Evolutionary conservation across 306 rosid genomes (phyloP).

Genomic region (Vigna radiata): DNA sequence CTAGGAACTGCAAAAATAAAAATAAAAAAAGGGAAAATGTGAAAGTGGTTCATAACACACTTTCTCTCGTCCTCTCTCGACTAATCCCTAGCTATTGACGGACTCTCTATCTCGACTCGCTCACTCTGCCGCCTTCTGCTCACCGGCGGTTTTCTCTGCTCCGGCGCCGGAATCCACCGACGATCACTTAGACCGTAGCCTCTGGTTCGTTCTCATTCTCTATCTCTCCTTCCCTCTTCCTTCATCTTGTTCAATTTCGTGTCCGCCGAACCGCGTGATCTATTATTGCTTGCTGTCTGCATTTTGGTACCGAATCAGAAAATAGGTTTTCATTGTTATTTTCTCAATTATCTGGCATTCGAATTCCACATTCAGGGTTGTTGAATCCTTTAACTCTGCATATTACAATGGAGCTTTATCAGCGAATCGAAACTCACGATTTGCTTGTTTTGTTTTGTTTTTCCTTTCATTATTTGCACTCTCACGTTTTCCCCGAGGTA

Average conservation of each 20-base stretch:
- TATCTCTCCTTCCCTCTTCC: neutral
- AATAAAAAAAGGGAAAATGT: neutral
- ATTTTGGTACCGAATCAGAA: conserved; percentile 29
- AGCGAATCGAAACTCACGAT: neutral
- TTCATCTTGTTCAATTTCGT: neutral
- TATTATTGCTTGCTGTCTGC: conserved; percentile 36
- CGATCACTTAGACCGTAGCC: neutral
- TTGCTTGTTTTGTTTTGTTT: neutral
- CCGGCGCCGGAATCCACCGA: conserved; percentile 18
- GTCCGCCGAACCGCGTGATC: conserved; percentile 34
- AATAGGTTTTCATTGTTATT: neutral
- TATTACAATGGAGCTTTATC: neutral
- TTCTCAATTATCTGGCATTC: conserved; percentile 23
- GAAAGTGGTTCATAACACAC: neutral
- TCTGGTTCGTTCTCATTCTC: conserved; percentile 43
- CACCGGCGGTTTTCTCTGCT: conserved; percentile 42
- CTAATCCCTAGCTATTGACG: conserved; percentile 58
- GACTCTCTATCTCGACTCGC: conserved; percentile 41
- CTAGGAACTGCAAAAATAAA: neutral
- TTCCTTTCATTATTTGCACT: conserved; percentile 7
- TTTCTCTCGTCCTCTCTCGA: conserved; percentile 39
- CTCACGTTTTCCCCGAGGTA: neutral
- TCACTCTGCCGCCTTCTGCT: conserved; percentile 51
- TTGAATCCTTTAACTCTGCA: conserved; percentile 10
- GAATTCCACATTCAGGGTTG: conserved; percentile 25